A percentile compares a stretch with the other conserved stretches of the same genome.
phyloP scores from a whole-genome alignment of 495 filamentous ascomycete species.

The Pyrenula aspistea region DNA sequence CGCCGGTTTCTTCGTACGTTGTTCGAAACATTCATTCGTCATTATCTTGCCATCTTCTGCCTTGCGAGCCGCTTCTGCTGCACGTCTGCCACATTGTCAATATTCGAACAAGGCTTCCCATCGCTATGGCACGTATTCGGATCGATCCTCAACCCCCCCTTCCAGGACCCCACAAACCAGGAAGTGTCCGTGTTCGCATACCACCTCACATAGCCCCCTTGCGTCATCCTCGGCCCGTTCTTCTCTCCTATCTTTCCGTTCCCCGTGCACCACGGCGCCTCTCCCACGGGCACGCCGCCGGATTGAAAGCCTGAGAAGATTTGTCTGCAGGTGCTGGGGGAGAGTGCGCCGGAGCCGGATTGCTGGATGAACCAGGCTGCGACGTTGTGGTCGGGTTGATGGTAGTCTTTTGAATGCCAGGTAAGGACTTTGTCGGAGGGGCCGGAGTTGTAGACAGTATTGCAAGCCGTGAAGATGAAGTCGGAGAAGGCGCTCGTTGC shows the following conservation, averaged over 20 bases:
- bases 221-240: not conserved
- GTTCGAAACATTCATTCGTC: no score
- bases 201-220: not conserved
- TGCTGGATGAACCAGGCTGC: not conserved
- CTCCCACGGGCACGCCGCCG: not conserved
- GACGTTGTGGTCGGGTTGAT: not conserved
- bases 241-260: not conserved
- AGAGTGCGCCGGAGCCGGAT: not conserved
- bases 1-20: no score
- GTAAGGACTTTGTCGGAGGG: not conserved
- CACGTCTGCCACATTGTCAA: not conserved
- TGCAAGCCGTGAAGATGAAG: not conserved
- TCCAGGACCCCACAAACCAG: not conserved
- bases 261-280: not conserved
- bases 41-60: not conserved
- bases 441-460: not conserved
- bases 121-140: not conserved
- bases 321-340: not conserved
- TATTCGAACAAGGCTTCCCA: not conserved
- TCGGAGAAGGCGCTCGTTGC: not conserved
- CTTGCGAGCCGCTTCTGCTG: not conserved
- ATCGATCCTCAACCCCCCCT: not conserved
- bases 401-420: not conserved
- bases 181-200: not conserved
- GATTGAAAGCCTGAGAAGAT: not conserved